Evolutionary conservation across 164 flowering plant genomes (phyloP), one percentile per base, ranked within the genome.

Genomic region (Umbilicus rupestris): DNA sequence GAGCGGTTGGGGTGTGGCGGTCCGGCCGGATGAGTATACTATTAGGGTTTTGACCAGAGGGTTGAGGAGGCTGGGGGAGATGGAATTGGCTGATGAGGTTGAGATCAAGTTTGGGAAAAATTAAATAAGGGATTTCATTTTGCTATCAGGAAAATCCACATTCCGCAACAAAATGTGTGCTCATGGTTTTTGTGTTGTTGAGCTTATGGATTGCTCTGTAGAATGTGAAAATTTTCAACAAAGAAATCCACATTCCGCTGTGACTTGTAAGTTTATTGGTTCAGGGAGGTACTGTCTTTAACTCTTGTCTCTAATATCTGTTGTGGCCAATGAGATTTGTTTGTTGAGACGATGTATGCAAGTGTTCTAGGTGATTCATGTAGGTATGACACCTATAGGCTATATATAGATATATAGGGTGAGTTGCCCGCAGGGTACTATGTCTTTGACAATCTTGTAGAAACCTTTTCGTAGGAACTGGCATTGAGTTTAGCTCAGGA

Each of bases 1-100:
- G 45, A 69, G 75, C 35, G 87, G 83, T 35, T 79, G 81, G 79
- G 82, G 80, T 3, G 58, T n/a, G 20, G 19, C 59, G 50, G 46
- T 35, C 46, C 74, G 62, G 29, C 15, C n/a, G 24, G 89, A 88
- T 75, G 98, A 88, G 64, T 81, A 81, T 69, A 71, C 86, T 75
- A 80, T 69, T 19, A 80, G 72, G 83, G 88, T 87, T 60, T 69
- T 92, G 87, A 77, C 78, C 33, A 77, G 67, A 63, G 97, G 96
- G 70, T 72, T 93, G 70, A 86, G 81, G 77, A 81, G 84, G 64
- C 65, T 90, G 69, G 97, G 97, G 0, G 81, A 87, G 59, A 67
- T 3, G 20, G 74, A 24, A 0, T 68, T 83, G 66, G 97, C 90
- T 46, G 80, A 78, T 28, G 86, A 86, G 78, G 82, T 90, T 62